phyloP scores from a whole-genome alignment of 73 alveolate species.

The Paramecium octaurelia region DNA sequence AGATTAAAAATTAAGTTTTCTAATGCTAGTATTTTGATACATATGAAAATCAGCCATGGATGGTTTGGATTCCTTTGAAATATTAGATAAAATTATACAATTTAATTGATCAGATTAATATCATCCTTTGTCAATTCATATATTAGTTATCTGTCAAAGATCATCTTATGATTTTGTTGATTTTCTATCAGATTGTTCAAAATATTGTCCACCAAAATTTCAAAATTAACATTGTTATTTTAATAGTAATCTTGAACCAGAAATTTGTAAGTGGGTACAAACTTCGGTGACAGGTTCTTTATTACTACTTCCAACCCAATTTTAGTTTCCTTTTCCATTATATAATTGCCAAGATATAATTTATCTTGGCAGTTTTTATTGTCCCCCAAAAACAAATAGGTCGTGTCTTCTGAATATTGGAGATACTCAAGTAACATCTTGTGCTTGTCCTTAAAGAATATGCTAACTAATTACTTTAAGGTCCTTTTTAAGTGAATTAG shows the following conservation, averaged over 20 bases:
- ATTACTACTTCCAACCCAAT: not conserved
- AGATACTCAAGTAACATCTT: not conserved
- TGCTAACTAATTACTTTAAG: not conserved
- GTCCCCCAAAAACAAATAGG: not conserved
- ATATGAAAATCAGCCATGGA: not conserved
- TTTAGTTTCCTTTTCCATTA: not conserved
- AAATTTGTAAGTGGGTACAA: not conserved
- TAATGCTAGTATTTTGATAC: not conserved
- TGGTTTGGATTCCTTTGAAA: not conserved
- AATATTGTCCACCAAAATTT: not conserved
- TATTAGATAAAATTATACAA: not conserved
- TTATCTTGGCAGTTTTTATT: not conserved
- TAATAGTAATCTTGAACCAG: not conserved
- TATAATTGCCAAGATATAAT: not conserved
- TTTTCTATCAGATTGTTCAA: not conserved
- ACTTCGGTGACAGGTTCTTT: not conserved
- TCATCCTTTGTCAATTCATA: not conserved
- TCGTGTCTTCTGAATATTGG: not conserved
- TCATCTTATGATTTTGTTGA: not conserved
- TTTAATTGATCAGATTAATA: not conserved
- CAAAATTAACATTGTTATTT: not conserved
- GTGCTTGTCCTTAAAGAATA: not conserved
- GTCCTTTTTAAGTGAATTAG: not conserved
- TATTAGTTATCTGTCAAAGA: not conserved
- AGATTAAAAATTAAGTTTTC: not conserved